Conservation (phyloP, 305 asterid species). For the Fraxinus paxiana region DNA sequence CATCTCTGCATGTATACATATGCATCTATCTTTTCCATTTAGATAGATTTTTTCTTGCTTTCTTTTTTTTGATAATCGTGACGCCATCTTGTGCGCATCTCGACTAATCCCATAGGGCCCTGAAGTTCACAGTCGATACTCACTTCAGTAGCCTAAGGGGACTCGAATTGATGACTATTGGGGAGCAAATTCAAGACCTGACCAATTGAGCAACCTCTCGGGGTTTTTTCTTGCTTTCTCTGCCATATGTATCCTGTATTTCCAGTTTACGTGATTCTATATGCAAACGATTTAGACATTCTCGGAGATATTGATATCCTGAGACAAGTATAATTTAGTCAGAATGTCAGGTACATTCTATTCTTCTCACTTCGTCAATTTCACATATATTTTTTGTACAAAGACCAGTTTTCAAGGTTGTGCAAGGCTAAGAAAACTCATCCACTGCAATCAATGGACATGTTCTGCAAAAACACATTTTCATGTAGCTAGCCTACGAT, state of each 20-base stretch:
- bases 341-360: not conserved
- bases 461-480: not conserved
- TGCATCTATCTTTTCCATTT: not conserved
- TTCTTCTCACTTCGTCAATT: not conserved
- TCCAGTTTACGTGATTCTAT: not conserved
- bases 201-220: too few species aligned
- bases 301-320: not conserved
- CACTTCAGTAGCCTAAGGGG: too few species aligned
- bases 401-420: not conserved
- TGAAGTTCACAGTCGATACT: too few species aligned
- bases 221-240: not conserved
- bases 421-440: not conserved
- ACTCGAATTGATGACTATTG: too few species aligned
- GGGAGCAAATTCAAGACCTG: too few species aligned
- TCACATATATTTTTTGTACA: not conserved
- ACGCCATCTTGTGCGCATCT: too few species aligned
- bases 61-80: too few species aligned
- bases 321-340: not conserved
- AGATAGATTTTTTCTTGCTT: not conserved
- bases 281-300: not conserved
- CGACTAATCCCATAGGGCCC: too few species aligned
- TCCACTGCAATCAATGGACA: not conserved
- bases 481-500: not conserved
- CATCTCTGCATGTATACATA: not conserved
- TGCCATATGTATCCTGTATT: not conserved